Percentiles rank a stretch among this genome's conserved stretches.
Evolutionary conservation across 176 grass and related monocot species (phyloP).

Genomic region (Saccharum spontaneum): DNA sequence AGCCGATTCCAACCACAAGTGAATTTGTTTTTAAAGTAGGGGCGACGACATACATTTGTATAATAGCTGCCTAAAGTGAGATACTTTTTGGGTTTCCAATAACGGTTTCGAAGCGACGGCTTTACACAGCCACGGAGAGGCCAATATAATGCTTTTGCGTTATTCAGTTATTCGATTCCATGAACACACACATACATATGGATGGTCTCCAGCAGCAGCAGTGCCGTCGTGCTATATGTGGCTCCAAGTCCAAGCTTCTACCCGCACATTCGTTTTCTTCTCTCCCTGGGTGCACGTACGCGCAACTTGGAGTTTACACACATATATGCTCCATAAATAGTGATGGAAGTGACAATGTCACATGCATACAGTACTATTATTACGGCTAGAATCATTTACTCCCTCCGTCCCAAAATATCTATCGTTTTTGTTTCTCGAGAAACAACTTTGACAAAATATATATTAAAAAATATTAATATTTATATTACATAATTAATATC

Average conservation of each 20-base stretch:
- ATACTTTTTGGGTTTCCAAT: too few species aligned
- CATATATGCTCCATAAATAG: neutral
- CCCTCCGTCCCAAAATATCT: too few species aligned
- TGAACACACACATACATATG: too few species aligned
- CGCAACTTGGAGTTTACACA: neutral
- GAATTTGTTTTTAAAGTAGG: too few species aligned
- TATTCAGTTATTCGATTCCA: constrained; percentile 13
- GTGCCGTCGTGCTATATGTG: neutral
- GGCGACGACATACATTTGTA: too few species aligned
- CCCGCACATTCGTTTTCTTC: neutral
- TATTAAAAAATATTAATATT: too few species aligned
- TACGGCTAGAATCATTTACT: neutral
- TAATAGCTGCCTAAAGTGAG: too few species aligned
- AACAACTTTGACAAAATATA: too few species aligned
- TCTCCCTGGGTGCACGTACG: neutral
- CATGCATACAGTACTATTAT: neutral
- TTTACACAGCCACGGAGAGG: neutral
- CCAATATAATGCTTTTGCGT: neutral
- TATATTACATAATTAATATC: too few species aligned
- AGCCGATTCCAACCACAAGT: too few species aligned
- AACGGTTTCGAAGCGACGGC: neutral
- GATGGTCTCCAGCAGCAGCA: neutral
- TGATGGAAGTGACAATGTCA: neutral
- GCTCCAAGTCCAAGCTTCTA: neutral
- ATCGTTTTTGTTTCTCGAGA: too few species aligned